Percentiles rank a stretch among this genome's conserved stretches.
phyloP scores from a whole-genome alignment of 2,329 filamentous ascomycete genomes.

The Leptographium procerum region DNA sequence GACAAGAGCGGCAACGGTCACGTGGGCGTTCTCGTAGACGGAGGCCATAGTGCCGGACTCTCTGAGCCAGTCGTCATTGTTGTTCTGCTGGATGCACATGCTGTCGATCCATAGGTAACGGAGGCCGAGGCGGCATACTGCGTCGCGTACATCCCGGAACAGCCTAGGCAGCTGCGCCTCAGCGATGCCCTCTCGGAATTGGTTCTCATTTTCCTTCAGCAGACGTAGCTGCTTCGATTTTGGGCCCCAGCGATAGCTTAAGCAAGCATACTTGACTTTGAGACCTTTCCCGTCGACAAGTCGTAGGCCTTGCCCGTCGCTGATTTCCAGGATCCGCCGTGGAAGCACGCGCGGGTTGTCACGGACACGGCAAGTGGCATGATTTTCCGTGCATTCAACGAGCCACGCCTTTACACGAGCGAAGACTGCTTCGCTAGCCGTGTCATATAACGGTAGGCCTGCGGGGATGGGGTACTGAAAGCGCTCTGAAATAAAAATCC shows the following conservation, averaged over 20 bases:
- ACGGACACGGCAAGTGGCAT: background rate
- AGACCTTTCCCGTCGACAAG: no score
- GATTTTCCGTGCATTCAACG: background rate
- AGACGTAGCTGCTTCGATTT: background rate
- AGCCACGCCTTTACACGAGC: background rate
- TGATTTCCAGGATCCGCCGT: no score
- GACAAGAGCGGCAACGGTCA: background rate
- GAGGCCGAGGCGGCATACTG: background rate
- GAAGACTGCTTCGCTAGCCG: background rate
- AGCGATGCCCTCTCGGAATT: background rate
- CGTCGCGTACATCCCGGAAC: background rate
- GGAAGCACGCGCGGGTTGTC: background rate
- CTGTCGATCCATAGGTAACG: background rate
- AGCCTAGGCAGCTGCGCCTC: background rate
- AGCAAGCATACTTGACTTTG: background rate
- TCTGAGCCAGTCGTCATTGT: background rate
- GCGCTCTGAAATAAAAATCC: background rate
- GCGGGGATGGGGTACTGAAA: background rate
- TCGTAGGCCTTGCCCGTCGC: no score
- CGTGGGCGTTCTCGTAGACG: background rate
- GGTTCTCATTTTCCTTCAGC: background rate
- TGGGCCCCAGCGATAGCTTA: background rate
- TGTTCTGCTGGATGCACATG: background rate
- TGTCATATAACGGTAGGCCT: background rate
- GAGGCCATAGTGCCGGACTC: background rate